These are phyloP conservation scores for Talaromyces pinophilus DNA, from an alignment of 2,329 filamentous ascomycete genomes.

Conservation along the genomic window DNA sequence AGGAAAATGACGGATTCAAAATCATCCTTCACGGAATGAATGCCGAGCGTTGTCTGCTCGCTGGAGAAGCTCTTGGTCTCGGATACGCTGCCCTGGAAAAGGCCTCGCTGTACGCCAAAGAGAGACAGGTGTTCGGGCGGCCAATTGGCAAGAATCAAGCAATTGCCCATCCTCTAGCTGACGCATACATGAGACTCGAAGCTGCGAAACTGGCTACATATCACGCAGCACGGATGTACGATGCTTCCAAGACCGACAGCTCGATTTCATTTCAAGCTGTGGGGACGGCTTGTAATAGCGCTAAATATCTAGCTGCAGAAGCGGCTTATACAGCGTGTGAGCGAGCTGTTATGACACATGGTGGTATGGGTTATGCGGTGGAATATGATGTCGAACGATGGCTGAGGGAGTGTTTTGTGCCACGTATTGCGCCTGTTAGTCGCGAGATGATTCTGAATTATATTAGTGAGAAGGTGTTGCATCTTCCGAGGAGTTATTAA, in stretches of 20 bases:
- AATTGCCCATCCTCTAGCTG: conserved; percentile 60
- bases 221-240: conserved; percentile 61
- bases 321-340: conserved; percentile 63
- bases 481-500: conserved; percentile 46
- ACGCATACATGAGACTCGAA: conserved; percentile 63
- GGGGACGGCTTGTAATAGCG: conserved; percentile 67
- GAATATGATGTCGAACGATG: conserved; percentile 65
- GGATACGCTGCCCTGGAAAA: conserved; percentile 70
- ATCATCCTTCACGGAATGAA: conserved; percentile 80
- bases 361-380: conserved; percentile 65
- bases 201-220: conserved; percentile 63
- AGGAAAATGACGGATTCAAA: conserved; percentile 75
- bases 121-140: conserved; percentile 62
- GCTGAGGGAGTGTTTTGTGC: conserved; percentile 63
- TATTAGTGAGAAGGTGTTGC: conserved; percentile 52
- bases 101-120: conserved; percentile 65
- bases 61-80: conserved; percentile 76
- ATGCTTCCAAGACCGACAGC: conserved; percentile 53
- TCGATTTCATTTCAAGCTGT: conserved; percentile 58
- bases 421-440: conserved; percentile 64
- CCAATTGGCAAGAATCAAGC: conserved; percentile 63
- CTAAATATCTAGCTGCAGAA: conserved; percentile 66
- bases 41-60: conserved; percentile 72
- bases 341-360: conserved; percentile 57
- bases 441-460: conserved; percentile 74